These are phyloP conservation scores for Agaricus bisporus DNA, from an alignment of 768 basidiomycete species.

Conservation along the genomic window DNA sequence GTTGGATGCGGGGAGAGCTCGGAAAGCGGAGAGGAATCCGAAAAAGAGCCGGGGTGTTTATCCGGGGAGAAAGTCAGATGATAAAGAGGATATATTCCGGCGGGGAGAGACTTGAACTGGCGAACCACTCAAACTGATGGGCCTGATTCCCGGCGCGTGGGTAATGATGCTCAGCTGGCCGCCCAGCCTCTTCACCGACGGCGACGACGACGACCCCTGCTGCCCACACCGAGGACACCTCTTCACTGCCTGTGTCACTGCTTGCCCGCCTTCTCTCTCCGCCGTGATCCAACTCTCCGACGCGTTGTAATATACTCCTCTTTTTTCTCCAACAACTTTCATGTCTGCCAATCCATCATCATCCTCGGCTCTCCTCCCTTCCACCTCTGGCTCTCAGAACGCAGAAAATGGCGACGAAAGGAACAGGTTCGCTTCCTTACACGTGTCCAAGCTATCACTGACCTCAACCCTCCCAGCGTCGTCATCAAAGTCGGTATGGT, in stretches of 20 bases:
- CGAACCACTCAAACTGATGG: no score
- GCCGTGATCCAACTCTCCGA: constrained; percentile 8
- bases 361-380: constrained; percentile 35
- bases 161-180: no score
- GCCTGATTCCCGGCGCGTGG: no score
- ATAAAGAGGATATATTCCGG: background rate
- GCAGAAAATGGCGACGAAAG: constrained; percentile 67
- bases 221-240: constrained; percentile 18
- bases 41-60: constrained; percentile 23
- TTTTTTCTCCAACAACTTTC: constrained; percentile 14
- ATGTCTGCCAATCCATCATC: constrained; percentile 49
- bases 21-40: constrained; percentile 12
- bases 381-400: constrained; percentile 49
- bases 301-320: constrained; percentile 16
- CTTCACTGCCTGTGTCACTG: constrained; percentile 23
- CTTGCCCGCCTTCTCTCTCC: constrained; percentile 21
- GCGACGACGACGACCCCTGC: constrained; percentile 22
- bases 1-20: constrained; percentile 4
- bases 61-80: constrained; percentile 14
- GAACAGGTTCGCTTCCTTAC: constrained; percentile 44
- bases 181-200: constrained; percentile 4
- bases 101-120: no score
- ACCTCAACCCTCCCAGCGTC: constrained; percentile 43
- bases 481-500: constrained; percentile 99
- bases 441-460: background rate